phyloP scores from a whole-genome alignment of 805 yeast genomes.

The Torulaspora indica region DNA sequence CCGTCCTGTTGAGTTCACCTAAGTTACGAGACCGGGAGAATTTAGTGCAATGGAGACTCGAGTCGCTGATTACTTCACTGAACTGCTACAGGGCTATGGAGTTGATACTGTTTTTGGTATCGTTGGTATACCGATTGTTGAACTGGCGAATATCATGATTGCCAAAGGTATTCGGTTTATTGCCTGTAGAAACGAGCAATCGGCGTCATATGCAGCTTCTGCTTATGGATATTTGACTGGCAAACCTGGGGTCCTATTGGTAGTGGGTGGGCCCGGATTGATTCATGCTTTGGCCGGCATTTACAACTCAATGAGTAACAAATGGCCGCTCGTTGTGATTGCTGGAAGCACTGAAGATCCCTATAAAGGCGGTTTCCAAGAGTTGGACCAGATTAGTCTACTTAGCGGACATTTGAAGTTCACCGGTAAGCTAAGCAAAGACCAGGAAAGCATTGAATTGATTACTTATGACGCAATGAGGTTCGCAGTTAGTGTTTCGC shows the following conservation, averaged over 20 bases:
- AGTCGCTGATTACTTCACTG: conserved; percentile 39
- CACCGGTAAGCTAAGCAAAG: conserved; percentile 36
- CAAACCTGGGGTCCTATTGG: conserved; percentile 60
- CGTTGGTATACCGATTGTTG: conserved; percentile 73
- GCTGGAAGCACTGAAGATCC: conserved; percentile 55
- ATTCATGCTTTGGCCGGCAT: conserved; percentile 65
- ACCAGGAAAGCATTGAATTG: conserved; percentile 14
- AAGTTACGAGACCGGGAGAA: background rate
- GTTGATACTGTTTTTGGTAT: conserved; percentile 60
- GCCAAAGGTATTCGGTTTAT: conserved; percentile 51
- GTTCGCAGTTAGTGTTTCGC: conserved; percentile 40
- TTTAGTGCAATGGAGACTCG: background rate
- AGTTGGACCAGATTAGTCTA: conserved; percentile 56
- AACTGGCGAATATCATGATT: conserved; percentile 58
- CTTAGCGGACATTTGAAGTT: conserved; percentile 49
- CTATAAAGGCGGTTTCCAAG: conserved; percentile 65
- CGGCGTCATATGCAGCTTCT: conserved; percentile 73
- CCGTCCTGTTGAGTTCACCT: background rate
- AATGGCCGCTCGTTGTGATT: conserved; percentile 60
- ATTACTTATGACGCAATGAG: conserved; percentile 25
- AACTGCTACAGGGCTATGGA: conserved; percentile 44
- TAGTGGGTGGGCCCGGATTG: conserved; percentile 75
- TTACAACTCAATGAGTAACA: conserved; percentile 55
- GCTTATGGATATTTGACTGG: conserved; percentile 63
- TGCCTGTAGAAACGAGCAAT: conserved; percentile 64